Conservation (phyloP, 148 eudicot species). For the Simmondsia chinensis region DNA sequence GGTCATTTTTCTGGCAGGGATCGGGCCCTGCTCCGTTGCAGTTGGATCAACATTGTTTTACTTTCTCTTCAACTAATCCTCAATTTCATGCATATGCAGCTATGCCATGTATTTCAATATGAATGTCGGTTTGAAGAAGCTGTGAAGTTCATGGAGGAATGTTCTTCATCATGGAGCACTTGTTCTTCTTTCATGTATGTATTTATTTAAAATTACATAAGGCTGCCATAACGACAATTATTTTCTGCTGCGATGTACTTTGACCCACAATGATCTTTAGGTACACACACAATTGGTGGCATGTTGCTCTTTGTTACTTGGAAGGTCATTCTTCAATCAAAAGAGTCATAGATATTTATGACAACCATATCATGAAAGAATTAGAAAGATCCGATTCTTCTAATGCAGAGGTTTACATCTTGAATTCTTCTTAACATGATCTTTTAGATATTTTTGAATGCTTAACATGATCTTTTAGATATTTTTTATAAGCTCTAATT, state of each 20-base stretch:
- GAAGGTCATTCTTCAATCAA: slow-evolving; percentile 60
- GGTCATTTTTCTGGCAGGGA: too few species aligned
- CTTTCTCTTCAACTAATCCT: not conserved
- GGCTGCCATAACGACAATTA: too few species aligned
- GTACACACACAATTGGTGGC: slow-evolving; percentile 98
- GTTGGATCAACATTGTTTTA: too few species aligned
- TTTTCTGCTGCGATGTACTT: not conserved
- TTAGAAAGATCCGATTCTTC: slow-evolving; percentile 58
- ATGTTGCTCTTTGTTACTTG: slow-evolving; percentile 83
- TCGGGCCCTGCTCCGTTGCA: too few species aligned
- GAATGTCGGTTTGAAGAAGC: slow-evolving; percentile 79
- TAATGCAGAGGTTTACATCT: slow-evolving; percentile 47
- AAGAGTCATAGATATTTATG: slow-evolving; percentile 69
- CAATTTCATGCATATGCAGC: slow-evolving; percentile 29
- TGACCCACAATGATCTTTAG: slow-evolving; percentile 22
- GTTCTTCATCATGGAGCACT: slow-evolving; percentile 56
- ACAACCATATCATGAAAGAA: slow-evolving; percentile 55
- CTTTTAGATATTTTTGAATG: not conserved
- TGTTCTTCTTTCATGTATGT: slow-evolving; percentile 72
- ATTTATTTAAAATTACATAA: not conserved
- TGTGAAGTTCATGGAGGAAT: slow-evolving; percentile 75
- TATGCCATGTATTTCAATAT: slow-evolving; percentile 78
- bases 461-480: too few species aligned
- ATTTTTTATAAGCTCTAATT: not conserved
- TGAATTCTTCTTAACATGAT: not conserved